Base-by-base conservation (phyloP, 352 stramenopile species). In the Plasmopara muralis region DNA sequence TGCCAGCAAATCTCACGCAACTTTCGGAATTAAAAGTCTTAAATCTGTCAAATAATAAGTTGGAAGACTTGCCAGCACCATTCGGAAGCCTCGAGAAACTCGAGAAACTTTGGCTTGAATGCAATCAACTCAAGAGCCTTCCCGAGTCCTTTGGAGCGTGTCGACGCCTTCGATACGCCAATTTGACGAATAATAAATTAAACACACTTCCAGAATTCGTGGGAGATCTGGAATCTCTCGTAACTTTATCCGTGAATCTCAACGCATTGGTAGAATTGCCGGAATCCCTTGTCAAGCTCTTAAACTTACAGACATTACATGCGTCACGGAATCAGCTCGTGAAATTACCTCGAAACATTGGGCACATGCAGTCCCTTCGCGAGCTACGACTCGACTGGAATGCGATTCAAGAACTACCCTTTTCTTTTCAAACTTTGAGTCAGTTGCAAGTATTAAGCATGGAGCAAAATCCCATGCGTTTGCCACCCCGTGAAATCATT, bases 311-410 rank as follows among this genome's bases (percentile, higher is more conserved):
- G 14, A 56, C 63, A 0, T 46, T 87, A 1, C 68, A 82, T 37
- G 70, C 68, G 0, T 77, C 68, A 13, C 66, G 76, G 1, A 87
- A 87, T 35, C 46, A 64, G 16, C 40, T 87, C n/a, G 33, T 37
- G 1, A 52, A 48, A 14, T 41, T 87, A 5, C 77, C 77, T 0
- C 70, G 77, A 14, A 72, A 59, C 18, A 72, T 87, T 35, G 77
- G 77, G 0, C 59, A 70, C 18, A 69, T 87, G 14, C 44, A 62
- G 9, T 49, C 60, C 0, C 71, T 87, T 6, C 61, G 64, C 20
- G 68, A 80, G n/a, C 46, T 85, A 0, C 68, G 74, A 0, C 49
- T 88, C 13, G 77, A 88, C 48, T 88, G 74, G 74, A 88, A 88
- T 50, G 47, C 31, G 2, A 66, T 88, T 40, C 70, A 64, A 34